These are phyloP conservation scores for Trichoderma pleuroti DNA, from an alignment of 2,329 filamentous ascomycete species.

Conservation along the genomic window DNA sequence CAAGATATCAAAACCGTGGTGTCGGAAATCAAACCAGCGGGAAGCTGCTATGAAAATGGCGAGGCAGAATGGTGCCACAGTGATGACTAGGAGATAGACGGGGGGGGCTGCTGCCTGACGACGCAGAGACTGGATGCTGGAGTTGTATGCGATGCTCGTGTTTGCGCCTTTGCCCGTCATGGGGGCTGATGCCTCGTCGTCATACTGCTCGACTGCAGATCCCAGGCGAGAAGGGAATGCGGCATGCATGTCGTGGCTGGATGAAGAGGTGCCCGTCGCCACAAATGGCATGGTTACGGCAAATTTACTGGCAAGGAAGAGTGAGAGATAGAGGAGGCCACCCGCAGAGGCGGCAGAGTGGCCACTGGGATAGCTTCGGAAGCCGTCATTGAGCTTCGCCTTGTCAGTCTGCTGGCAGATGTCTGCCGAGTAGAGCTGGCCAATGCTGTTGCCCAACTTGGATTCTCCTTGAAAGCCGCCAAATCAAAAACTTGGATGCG, in stretches of 20 bases:
- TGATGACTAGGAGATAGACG: slow-evolving; percentile 68
- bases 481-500: slow-evolving; percentile 55
- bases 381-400: slow-evolving; percentile 69
- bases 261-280: slow-evolving; percentile 44
- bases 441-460: slow-evolving; percentile 39
- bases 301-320: slow-evolving; percentile 84
- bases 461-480: slow-evolving; percentile 55
- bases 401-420: slow-evolving; percentile 70
- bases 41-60: slow-evolving; percentile 82
- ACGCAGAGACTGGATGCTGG: slow-evolving; percentile 43
- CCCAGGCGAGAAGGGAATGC: slow-evolving; percentile 70
- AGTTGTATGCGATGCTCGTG: slow-evolving; percentile 28
- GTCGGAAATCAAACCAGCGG: slow-evolving; percentile 82
- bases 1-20: slow-evolving; percentile 89
- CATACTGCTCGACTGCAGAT: slow-evolving; percentile 38
- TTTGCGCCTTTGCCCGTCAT: slow-evolving; percentile 27
- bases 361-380: slow-evolving; percentile 67
- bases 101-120: slow-evolving; percentile 79
- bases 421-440: slow-evolving; percentile 66
- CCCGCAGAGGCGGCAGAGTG: slow-evolving; percentile 66
- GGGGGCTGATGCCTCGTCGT: slow-evolving; percentile 27
- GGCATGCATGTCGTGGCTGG: slow-evolving; percentile 50
- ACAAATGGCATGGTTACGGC: slow-evolving; percentile 70
- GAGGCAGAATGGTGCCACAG: slow-evolving; percentile 66
- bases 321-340: slow-evolving; percentile 77